Base-by-base conservation (phyloP, 306 rosid genomes). In the Cotoneaster glaucophyllus region DNA sequence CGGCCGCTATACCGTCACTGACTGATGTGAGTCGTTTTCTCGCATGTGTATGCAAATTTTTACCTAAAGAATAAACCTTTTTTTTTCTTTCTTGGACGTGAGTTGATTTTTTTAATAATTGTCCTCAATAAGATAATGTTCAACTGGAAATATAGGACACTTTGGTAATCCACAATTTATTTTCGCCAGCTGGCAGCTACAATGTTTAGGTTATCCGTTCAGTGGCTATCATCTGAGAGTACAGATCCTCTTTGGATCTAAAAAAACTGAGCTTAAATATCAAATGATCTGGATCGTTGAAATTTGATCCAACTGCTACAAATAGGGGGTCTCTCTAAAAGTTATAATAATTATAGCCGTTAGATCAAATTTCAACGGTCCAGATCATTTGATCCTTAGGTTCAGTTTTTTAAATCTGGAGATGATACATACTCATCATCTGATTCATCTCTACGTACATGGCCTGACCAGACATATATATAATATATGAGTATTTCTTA, bases 211-310 rank as follows among this genome's bases (percentile, higher is more conserved):
- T 26, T 6, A 2, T 34, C 10, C 0, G 41, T 34, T 63, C 13
- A 6, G 43, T 29, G 24, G 43, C 67, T 6, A 32, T 32, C 37
- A 32, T 32, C 6, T 1, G 7, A 32, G 8, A 32, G 37, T 32
- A 32, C 2, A 32, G 1, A 32, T 32, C 7, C 37, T 32, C 0
- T 5, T 1, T 7, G 7, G 1, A 5, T 32, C 0, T 32, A 5
- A 32, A 32, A 32, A 32, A 32, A 32, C 37, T 32, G 7, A 32
- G 1, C 0, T 5, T 32, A 32, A 32, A 0, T 1, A 32, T 5
- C 37, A 31, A 32, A 32, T 32, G 0, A 32, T 32, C 0, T 0
- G 2, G 0, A 0, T 1, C 1, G 7, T 32, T 32, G 2, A 32
- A 32, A 32, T 32, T 32, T 32, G 37, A 32, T 32, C 0, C 6